Evolutionary conservation across 2,329 filamentous ascomycete genomes (phyloP).

Genomic region (Phaeosphaeriaceae sp.): DNA sequence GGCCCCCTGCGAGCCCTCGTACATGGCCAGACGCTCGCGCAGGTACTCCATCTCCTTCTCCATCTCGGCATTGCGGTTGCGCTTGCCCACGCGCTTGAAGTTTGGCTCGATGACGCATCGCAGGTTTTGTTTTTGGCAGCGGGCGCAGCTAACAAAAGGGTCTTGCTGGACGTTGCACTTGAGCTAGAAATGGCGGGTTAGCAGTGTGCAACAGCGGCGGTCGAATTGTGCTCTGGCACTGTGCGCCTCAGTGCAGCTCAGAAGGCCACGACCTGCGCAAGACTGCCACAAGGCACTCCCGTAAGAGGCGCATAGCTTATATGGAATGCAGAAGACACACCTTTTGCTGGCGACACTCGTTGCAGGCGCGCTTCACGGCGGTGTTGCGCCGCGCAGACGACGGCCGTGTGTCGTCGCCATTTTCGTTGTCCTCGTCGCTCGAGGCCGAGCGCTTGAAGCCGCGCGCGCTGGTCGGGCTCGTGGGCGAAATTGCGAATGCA

Average conservation of each 20-base stretch:
- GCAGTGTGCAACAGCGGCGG: conserved; percentile 8
- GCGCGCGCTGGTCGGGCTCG: conserved; percentile 39
- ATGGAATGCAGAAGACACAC: conserved; percentile 56
- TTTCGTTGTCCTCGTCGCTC: conserved; percentile 45
- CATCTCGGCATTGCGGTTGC: conserved; percentile 85
- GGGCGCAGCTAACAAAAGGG: conserved; percentile 77
- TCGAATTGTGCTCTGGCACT: background rate
- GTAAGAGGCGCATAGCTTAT: background rate
- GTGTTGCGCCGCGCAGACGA: conserved; percentile 41
- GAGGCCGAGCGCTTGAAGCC: conserved; percentile 48
- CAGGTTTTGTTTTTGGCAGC: conserved; percentile 80
- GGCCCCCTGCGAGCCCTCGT: conserved; percentile 59
- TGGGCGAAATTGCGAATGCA: conserved; percentile 23
- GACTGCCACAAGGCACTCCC: background rate
- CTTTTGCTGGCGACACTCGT: conserved; percentile 86
- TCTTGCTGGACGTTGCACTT: conserved; percentile 86
- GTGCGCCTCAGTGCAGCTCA: no score
- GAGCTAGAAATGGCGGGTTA: conserved; percentile 59
- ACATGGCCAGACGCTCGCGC: conserved; percentile 65
- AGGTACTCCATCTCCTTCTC: conserved; percentile 75
- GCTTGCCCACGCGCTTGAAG: conserved; percentile 84
- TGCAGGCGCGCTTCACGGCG: conserved; percentile 74
- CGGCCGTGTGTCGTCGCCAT: conserved; percentile 37
- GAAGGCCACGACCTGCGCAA: conserved; percentile 8
- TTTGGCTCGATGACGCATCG: conserved; percentile 87